Percentiles rank a stretch among this genome's conserved stretches.
Conservation (phyloP, 2,329 filamentous ascomycete species). For the Arthrobotrys entomopaga region DNA sequence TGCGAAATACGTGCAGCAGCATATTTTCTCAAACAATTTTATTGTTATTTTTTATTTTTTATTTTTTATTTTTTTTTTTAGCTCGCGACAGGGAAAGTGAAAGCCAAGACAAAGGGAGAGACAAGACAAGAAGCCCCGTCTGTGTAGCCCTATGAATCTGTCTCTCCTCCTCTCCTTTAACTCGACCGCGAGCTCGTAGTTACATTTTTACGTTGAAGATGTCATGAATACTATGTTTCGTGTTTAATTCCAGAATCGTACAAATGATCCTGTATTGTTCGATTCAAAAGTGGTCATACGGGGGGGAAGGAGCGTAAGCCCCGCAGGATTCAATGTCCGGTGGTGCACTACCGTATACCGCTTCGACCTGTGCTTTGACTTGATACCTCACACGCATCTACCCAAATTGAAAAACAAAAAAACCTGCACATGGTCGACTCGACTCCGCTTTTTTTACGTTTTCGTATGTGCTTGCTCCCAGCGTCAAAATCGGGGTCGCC, state of each 20-base stretch:
- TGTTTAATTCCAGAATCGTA: neutral
- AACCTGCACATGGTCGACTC: constrained; percentile 34
- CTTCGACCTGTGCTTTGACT: constrained; percentile 3
- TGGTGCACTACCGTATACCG: neutral
- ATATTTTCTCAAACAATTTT: constrained; percentile 19
- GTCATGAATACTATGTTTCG: neutral
- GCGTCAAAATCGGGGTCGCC: constrained; percentile 37
- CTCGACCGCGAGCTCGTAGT: neutral
- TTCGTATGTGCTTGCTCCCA: constrained; percentile 21
- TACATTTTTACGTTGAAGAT: neutral
- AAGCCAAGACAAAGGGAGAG: neutral
- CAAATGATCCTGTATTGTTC: constrained; percentile 16
- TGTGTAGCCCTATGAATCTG: constrained; percentile 25
- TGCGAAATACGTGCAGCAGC: constrained; percentile 19
- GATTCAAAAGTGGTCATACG: constrained; percentile 24
- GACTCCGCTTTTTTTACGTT: constrained; percentile 23
- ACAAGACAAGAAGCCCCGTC: constrained; percentile 8
- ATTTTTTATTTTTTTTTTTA: too few species aligned
- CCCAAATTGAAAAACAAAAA: neutral
- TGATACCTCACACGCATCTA: neutral
- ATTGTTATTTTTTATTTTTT: neutral
- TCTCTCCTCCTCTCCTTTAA: neutral
- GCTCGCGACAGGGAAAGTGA: constrained; percentile 1
- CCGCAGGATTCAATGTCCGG: constrained; percentile 16
- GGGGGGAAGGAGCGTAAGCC: constrained; percentile 11